Evolutionary conservation across 805 yeast species (phyloP).

Genomic region (Yarrowia sp.): DNA sequence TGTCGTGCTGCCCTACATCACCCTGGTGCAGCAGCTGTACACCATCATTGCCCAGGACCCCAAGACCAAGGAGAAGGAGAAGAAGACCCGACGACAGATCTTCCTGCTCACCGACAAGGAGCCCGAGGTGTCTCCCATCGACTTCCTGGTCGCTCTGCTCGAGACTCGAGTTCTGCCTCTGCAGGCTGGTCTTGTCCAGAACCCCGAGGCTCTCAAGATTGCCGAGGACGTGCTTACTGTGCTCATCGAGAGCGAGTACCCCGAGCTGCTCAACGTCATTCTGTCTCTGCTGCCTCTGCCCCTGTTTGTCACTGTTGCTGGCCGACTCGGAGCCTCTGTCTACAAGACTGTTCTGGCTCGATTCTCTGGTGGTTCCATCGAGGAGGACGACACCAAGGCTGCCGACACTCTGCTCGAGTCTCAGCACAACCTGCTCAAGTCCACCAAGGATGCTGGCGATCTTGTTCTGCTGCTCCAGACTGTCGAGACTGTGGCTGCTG

Average conservation of each 20-base stretch:
- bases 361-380: conserved; percentile 40
- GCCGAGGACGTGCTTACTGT: conserved; percentile 11
- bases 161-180: conserved; percentile 10
- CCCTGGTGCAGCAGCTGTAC: conserved; percentile 27
- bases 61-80: conserved; percentile 41
- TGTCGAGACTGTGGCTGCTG: conserved; percentile 7
- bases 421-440: background rate
- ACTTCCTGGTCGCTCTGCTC: conserved; percentile 8
- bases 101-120: background rate
- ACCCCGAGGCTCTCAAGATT: conserved; percentile 21
- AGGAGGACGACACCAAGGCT: conserved; percentile 49
- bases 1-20: conserved; percentile 36
- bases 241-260: conserved; percentile 20
- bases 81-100: conserved; percentile 31
- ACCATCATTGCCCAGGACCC: conserved; percentile 31
- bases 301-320: conserved; percentile 13
- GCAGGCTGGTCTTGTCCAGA: conserved; percentile 20
- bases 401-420: conserved; percentile 44
- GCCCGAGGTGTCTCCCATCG: conserved; percentile 18
- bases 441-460: conserved; percentile 6
- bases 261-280: conserved; percentile 12
- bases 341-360: conserved; percentile 21
- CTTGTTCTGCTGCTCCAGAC: conserved; percentile 16
- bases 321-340: conserved; percentile 21
- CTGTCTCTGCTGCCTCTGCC: conserved; percentile 23